These are phyloP conservation scores for Phaeosphaeriaceae sp. DNA, from an alignment of 2,329 filamentous ascomycete species.

Conservation along the genomic window DNA sequence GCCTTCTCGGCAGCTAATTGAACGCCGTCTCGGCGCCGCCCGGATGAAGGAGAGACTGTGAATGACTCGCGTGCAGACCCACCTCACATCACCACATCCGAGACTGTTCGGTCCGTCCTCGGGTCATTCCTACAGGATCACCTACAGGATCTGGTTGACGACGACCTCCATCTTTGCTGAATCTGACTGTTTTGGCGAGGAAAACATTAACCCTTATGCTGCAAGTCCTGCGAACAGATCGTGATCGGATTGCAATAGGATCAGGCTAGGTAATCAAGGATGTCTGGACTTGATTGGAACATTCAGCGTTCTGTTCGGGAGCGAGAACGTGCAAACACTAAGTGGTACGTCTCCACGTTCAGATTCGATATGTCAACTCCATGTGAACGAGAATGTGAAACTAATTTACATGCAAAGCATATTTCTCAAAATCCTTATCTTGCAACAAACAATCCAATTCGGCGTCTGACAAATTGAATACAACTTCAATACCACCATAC, in stretches of 20 bases:
- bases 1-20: too few relatives aligned
- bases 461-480: not conserved
- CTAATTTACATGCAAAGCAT: slow-evolving; percentile 2
- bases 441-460: not conserved
- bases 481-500: not conserved
- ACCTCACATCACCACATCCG: not conserved
- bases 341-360: too few relatives aligned
- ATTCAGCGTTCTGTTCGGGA: too few relatives aligned
- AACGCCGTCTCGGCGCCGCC: not conserved
- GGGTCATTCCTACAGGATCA: not conserved
- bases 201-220: not conserved
- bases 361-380: too few relatives aligned
- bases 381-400: not conserved
- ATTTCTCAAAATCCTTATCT: not conserved
- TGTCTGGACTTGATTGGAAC: too few relatives aligned
- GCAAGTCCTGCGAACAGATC: not conserved
- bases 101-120: not conserved
- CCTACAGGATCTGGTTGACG: not conserved
- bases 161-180: not conserved
- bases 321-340: too few relatives aligned
- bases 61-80: not conserved
- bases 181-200: not conserved
- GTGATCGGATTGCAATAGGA: not conserved
- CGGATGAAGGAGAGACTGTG: not conserved
- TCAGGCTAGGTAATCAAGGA: too few relatives aligned